phyloP scores from a whole-genome alignment of 148 eudicot species.

The Spergularia bocconei region DNA sequence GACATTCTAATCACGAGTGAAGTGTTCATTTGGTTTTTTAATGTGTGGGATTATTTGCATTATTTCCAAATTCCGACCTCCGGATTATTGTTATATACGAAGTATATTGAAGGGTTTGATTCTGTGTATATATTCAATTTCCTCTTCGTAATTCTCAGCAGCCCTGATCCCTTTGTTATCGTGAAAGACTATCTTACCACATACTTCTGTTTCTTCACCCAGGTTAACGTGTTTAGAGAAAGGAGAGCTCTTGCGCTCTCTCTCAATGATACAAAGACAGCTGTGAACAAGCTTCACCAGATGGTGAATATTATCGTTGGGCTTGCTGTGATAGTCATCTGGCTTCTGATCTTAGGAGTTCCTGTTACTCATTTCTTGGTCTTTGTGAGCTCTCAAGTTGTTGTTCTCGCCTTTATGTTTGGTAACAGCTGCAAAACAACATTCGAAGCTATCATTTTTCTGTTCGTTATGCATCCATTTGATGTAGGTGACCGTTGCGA shows the following conservation, averaged over 20 bases:
- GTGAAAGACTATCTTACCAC: background rate
- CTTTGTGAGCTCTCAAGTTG: constrained; percentile 59
- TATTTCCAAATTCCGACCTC: too few species aligned
- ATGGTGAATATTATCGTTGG: constrained; percentile 54
- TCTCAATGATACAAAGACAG: constrained; percentile 82
- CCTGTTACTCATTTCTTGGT: constrained; percentile 57
- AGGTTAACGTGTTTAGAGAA: constrained; percentile 77
- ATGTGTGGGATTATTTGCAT: too few species aligned
- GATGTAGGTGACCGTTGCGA: constrained; percentile 37
- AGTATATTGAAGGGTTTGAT: too few species aligned
- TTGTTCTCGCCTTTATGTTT: constrained; percentile 56
- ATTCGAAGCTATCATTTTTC: constrained; percentile 77
- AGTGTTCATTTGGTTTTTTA: too few species aligned
- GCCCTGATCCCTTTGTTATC: too few species aligned
- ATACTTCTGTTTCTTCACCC: background rate
- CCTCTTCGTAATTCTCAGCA: too few species aligned
- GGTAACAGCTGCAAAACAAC: constrained; percentile 80
- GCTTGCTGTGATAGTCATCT: constrained; percentile 42
- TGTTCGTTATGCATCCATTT: constrained; percentile 54
- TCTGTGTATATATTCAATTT: too few species aligned
- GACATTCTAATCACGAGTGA: too few species aligned
- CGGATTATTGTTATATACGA: too few species aligned
- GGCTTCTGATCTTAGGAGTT: constrained; percentile 69
- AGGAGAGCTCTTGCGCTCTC: constrained; percentile 79
- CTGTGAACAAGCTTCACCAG: constrained; percentile 71